phyloP scores from a whole-genome alignment of 495 filamentous ascomycete genomes.

The Friedmanniomyces simplex region DNA sequence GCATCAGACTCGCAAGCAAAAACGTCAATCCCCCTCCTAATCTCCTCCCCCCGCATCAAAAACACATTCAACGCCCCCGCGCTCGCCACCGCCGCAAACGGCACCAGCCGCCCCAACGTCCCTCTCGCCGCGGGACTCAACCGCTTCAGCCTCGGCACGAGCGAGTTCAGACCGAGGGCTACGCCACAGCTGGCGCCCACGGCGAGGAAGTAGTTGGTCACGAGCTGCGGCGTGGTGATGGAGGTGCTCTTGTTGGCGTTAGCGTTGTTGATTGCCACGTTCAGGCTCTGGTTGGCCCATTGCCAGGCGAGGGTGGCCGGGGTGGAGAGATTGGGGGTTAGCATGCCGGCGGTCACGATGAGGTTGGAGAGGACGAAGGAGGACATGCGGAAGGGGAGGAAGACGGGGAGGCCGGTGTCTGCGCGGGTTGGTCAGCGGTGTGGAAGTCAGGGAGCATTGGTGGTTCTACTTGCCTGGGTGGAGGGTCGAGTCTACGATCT shows the following conservation, averaged over 20 bases:
- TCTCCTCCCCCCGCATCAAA: conserved; percentile 95
- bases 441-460: neutral
- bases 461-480: conserved; percentile 59
- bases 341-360: conserved; percentile 95
- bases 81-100: conserved; percentile 86
- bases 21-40: conserved; percentile 87
- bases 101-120: conserved; percentile 72
- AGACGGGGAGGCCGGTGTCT: conserved; percentile 87
- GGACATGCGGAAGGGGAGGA: conserved; percentile 95
- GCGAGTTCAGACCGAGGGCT: conserved; percentile 78
- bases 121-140: conserved; percentile 61
- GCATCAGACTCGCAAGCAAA: conserved; percentile 55
- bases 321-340: conserved; percentile 74
- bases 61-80: conserved; percentile 91
- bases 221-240: conserved; percentile 65
- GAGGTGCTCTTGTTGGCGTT: conserved; percentile 96
- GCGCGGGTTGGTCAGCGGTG: neutral
- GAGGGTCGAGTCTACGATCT: conserved; percentile 88
- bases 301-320: conserved; percentile 89
- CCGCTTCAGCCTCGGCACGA: conserved; percentile 74
- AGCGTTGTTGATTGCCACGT: conserved; percentile 92
- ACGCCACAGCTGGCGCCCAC: conserved; percentile 89
- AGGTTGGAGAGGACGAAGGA: conserved; percentile 89
- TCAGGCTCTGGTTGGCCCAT: conserved; percentile 91
- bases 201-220: conserved; percentile 82